Conservation (phyloP, 2,329 filamentous ascomycete genomes). For the Exophiala bonariae region DNA sequence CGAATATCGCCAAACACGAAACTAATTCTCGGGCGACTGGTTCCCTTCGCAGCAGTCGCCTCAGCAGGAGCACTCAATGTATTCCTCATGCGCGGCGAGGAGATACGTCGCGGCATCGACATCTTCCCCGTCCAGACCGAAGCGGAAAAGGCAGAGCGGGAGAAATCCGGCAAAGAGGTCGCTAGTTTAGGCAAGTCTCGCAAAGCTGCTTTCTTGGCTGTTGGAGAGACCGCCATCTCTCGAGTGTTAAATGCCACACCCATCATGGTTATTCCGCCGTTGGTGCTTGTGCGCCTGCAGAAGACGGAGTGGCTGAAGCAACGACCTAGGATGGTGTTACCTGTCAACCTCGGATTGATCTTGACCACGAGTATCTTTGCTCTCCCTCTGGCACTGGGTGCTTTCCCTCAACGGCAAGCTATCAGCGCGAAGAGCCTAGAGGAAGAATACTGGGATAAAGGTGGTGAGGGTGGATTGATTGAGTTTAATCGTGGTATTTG, state of each 20-base stretch:
- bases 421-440: conserved; percentile 76
- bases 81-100: conserved; percentile 95
- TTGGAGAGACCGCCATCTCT: conserved; percentile 88
- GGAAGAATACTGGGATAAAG: conserved; percentile 79
- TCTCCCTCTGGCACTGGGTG: conserved; percentile 82
- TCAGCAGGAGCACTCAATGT: conserved; percentile 90
- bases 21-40: conserved; percentile 77
- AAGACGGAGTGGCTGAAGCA: conserved; percentile 76
- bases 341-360: conserved; percentile 85
- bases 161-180: conserved; percentile 65
- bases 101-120: conserved; percentile 90
- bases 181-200: conserved; percentile 80
- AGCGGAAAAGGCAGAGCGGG: conserved; percentile 64
- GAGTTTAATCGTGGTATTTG: conserved; percentile 95
- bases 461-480: conserved; percentile 78
- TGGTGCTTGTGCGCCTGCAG: conserved; percentile 83
- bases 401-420: conserved; percentile 87
- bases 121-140: conserved; percentile 80
- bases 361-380: conserved; percentile 84
- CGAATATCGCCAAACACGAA: conserved; percentile 72
- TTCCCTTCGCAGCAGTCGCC: conserved; percentile 94
- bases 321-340: conserved; percentile 73
- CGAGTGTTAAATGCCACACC: conserved; percentile 91
- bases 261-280: conserved; percentile 93
- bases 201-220: conserved; percentile 83